Base-by-base conservation (phyloP, 306 rosid species). In the Inga leiocalycina region DNA sequence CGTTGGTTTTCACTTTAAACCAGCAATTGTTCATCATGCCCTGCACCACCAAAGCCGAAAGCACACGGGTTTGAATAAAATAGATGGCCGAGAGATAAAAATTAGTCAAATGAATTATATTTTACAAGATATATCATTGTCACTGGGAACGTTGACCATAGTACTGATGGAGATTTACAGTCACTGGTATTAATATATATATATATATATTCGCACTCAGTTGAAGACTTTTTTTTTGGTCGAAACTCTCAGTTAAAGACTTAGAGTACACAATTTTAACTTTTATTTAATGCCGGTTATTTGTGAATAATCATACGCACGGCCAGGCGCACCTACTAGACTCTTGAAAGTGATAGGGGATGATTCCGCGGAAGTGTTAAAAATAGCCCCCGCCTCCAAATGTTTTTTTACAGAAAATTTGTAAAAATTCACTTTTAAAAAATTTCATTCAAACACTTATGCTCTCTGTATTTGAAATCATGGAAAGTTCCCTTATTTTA, bases 21-120 rank as follows among this genome's bases (percentile, higher is more conserved):
- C 98, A 95, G 67, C 97, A 92, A 77, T 93, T 95, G 86, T 95
- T 95, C 98, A 95, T 93, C 98, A 95, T 90, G 10, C 98, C 98
- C 98, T 94, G 61, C 61, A 3, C 34, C 76, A 4, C 76, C 76
- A 71, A 2, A 44, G 6, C 8, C 32, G 20, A 71, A 41, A 44
- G 12, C 20, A 22, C 56, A 41, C 34, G 22, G 20, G 11, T 43
- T 35, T 35, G 3, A 30, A 12, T 62, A 4, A 62, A 27, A 12
- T 1, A 41, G 3, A 64, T 1, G 13, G 17, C 24, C 10, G 4
- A 0, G 14, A 20, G 30, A 11, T 11, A n/a, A 71, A n/a, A 69
- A 41, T 1, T n/a, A 70, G 10, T 70, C 37, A 32, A 66, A n/a
- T 20, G 22, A 20, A 12, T 65, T 30, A 6, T 65, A 14, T 14